Evolutionary conservation across 371 early-diverging fungal species (phyloP).

Genomic region (Nematocida minor): DNA sequence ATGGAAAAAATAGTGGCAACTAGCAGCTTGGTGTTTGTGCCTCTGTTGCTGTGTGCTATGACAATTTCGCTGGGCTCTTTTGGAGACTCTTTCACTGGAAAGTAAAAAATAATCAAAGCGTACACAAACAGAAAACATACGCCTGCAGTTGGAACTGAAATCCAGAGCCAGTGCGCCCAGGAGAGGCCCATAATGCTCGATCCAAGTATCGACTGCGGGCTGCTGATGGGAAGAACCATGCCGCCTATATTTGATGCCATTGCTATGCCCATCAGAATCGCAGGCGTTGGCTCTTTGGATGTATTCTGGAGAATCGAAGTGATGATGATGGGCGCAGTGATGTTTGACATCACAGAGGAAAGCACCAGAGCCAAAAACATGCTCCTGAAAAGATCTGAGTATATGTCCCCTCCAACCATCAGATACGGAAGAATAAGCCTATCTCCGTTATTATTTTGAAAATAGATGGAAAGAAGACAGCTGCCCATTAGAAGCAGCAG

Average conservation of each 20-base stretch:
- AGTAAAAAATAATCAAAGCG: background rate
- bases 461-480: conserved; percentile 42
- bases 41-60: background rate
- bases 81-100: background rate
- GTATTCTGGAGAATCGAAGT: conserved; percentile 10
- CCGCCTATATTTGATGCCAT: conserved; percentile 39
- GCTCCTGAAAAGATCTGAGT: background rate
- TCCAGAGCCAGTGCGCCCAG: conserved; percentile 22
- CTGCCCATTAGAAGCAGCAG: conserved; percentile 39
- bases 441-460: conserved; percentile 18
- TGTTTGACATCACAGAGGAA: conserved; percentile 45
- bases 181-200: conserved; percentile 4
- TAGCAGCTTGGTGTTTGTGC: background rate
- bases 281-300: background rate
- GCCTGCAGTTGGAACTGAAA: conserved; percentile 25
- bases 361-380: conserved; percentile 23
- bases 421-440: conserved; percentile 36
- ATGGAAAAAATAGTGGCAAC: background rate
- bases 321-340: conserved; percentile 47
- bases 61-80: background rate
- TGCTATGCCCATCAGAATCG: conserved; percentile 28
- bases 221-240: conserved; percentile 49
- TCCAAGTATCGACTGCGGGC: conserved; percentile 47
- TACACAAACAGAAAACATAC: conserved; percentile 25
- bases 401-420: background rate